Base-by-base conservation (phyloP, 2,329 filamentous ascomycete genomes). In the Fusarium pseudoanthophilum region DNA sequence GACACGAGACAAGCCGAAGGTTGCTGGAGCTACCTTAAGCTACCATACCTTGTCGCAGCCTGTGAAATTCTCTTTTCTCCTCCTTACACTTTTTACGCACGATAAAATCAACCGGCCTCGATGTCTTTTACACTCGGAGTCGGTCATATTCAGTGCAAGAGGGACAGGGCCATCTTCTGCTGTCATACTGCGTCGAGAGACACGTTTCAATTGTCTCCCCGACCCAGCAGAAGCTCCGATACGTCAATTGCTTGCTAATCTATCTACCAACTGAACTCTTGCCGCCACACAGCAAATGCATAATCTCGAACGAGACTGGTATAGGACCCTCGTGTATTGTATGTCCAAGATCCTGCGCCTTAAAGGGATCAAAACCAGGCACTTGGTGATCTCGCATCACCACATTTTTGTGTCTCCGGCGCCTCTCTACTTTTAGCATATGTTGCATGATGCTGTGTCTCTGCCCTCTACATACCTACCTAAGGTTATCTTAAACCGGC, bases 131-230 rank as follows among this genome's bases (percentile, higher is more conserved):
- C 46, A 88, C 85, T 87, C 83, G 79, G 81, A 84, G 78, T 84
- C 84, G 87, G 87, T 90, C 88, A 90, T 87, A 89, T 88, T 87
- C 87, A 82, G 85, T 89, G 88, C 87, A 78, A 89, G 87, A 90
- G 67, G 68, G 84, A 87, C 72, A 78, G 80, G 76, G 66, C 71
- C 67, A 71, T 75, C 69, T 75, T 71, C 67, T 77, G 76, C 71
- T 73, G 68, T 71, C 63, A 60, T 72, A 68, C 58, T 60, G 45
- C 67, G 72, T 66, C 66, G 66, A 73, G 73, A 73, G 71, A 71
- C 75, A 74, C 64, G 42, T 43, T 39, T 51, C 39, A 52, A 58
- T 65, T 74, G 68, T 80, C 78, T 78, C 71, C 63, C 60, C 71
- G 75, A 72, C 43, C 62, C 66, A 74, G 77, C 71, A 74, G 77